A percentile compares a stretch with the other conserved stretches of the same genome.
Conservation (phyloP, 2,329 filamentous ascomycete species). For the Neonectria ditissima region DNA sequence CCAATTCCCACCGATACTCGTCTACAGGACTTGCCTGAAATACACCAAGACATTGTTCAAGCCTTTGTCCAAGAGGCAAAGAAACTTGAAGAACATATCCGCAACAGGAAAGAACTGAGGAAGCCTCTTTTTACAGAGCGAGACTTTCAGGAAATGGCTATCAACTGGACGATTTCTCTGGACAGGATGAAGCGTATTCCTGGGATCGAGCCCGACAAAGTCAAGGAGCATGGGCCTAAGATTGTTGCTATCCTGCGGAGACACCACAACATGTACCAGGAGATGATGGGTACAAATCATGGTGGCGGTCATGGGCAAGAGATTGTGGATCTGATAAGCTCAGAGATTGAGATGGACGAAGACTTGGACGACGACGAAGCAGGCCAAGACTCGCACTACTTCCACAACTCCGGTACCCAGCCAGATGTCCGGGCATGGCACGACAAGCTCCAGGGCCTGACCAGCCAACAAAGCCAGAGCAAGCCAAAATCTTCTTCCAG, state of each 20-base stretch:
- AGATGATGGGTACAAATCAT: conserved; percentile 59
- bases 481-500: conserved; percentile 44
- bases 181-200: conserved; percentile 73
- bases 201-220: conserved; percentile 72
- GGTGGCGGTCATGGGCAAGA: conserved; percentile 47
- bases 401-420: conserved; percentile 43
- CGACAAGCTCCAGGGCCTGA: conserved; percentile 46
- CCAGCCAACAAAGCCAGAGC: conserved; percentile 42
- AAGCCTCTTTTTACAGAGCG: conserved; percentile 75
- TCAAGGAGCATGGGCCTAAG: conserved; percentile 69
- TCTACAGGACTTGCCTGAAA: conserved; percentile 65
- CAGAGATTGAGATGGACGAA: conserved; percentile 54
- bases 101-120: conserved; percentile 68
- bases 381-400: conserved; percentile 62
- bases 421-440: conserved; percentile 52
- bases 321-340: conserved; percentile 68
- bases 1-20: conserved; percentile 70
- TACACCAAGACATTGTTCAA: conserved; percentile 73
- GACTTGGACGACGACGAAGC: conserved; percentile 53
- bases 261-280: conserved; percentile 59
- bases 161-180: conserved; percentile 72
- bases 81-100: conserved; percentile 69
- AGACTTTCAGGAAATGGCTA: conserved; percentile 79
- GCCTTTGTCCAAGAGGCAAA: conserved; percentile 75
- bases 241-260: conserved; percentile 70